Conservation (phyloP, 441 rosid species). For the Euphorbia celastroides region DNA sequence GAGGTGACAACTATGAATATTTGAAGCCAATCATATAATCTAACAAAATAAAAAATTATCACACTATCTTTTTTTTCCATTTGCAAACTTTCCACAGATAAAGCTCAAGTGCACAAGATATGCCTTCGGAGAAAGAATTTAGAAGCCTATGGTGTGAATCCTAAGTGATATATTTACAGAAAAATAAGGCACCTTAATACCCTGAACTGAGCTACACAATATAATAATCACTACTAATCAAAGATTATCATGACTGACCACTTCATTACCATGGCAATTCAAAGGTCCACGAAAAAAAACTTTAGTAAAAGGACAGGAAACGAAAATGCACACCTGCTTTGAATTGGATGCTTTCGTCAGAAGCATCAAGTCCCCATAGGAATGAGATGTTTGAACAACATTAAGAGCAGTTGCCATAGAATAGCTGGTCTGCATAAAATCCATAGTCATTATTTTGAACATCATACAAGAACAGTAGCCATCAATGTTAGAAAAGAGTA, state of each 20-base stretch:
- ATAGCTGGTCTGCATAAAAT: slow-evolving; percentile 62
- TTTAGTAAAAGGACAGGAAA: slow-evolving; percentile 5
- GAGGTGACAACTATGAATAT: not conserved
- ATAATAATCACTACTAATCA: not conserved
- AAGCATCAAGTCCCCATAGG: slow-evolving; percentile 86
- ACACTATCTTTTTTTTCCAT: not conserved
- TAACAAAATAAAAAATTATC: not conserved
- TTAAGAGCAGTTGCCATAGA: slow-evolving; percentile 72
- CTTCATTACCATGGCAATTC: not conserved
- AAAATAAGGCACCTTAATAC: not conserved
- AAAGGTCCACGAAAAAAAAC: slow-evolving; percentile 5
- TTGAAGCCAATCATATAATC: not conserved
- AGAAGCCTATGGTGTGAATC: not conserved
- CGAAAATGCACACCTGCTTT: slow-evolving; percentile 41
- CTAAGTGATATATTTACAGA: not conserved
- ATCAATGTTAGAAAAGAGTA: not conserved
- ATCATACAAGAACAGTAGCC: slow-evolving; percentile 6
- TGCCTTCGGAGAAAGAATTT: not conserved
- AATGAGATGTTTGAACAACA: slow-evolving; percentile 81
- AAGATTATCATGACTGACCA: not conserved
- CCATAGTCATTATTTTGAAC: slow-evolving; percentile 16
- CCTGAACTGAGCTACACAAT: not conserved
- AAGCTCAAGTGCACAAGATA: not conserved
- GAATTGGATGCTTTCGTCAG: slow-evolving; percentile 55
- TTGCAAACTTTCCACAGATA: not conserved